phyloP scores from a whole-genome alignment of 176 grass and related monocot species.

The Carex cristatella region DNA sequence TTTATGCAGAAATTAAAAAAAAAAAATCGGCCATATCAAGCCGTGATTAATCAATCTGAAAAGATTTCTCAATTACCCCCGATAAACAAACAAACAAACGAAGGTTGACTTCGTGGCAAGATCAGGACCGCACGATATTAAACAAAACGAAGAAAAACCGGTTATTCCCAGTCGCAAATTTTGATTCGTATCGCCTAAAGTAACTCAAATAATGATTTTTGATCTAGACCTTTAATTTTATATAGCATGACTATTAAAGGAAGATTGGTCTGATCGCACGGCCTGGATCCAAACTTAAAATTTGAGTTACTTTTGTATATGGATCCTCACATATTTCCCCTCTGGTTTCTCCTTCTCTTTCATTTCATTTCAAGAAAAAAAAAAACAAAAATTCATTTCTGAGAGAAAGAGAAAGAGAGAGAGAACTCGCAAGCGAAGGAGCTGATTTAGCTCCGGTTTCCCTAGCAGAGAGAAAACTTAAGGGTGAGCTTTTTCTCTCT shows the following conservation, averaged over 20 bases:
- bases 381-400: background rate
- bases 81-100: background rate
- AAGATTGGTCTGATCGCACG: too few species aligned
- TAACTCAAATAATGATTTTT: too few species aligned
- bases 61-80: background rate
- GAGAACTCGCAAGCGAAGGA: background rate
- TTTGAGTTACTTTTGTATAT: too few species aligned
- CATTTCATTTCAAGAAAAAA: background rate
- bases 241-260: too few species aligned
- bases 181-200: background rate
- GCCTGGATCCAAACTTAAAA: too few species aligned
- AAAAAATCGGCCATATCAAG: background rate
- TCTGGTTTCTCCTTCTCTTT: background rate
- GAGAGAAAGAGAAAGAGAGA: background rate
- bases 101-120: background rate
- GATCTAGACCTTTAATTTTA: too few species aligned
- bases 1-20: too few species aligned
- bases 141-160: background rate
- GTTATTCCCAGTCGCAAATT: background rate
- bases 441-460: background rate
- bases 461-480: background rate
- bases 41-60: background rate
- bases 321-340: too few species aligned
- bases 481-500: background rate
- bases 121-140: background rate